phyloP scores from a whole-genome alignment of 2,329 filamentous ascomycete species.

The Pyrenophora seminiperda region DNA sequence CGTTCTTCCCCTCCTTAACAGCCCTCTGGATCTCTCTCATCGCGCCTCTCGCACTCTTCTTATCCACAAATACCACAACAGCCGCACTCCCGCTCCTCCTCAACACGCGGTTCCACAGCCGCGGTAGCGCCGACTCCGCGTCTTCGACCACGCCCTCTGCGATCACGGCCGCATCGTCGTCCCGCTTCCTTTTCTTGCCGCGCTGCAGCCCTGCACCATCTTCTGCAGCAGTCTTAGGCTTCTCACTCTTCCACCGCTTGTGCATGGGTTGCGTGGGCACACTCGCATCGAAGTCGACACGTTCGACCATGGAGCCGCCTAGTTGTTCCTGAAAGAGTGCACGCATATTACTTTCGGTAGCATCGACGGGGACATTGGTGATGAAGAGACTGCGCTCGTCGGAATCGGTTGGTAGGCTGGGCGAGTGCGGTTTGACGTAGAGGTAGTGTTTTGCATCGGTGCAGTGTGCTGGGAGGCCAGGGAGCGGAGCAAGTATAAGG shows the following conservation, averaged over 20 bases:
- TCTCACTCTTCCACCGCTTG: constrained; percentile 49
- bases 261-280: constrained; percentile 52
- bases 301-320: constrained; percentile 77
- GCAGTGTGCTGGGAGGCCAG: constrained; percentile 56
- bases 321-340: constrained; percentile 75
- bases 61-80: constrained; percentile 82
- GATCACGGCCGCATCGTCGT: constrained; percentile 39
- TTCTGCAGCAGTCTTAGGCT: constrained; percentile 38
- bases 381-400: constrained; percentile 81
- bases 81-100: constrained; percentile 78
- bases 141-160: constrained; percentile 57
- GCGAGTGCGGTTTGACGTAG: constrained; percentile 82
- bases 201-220: constrained; percentile 44
- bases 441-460: constrained; percentile 72
- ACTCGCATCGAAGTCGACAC: constrained; percentile 69
- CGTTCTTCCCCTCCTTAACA: constrained; percentile 61
- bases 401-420: constrained; percentile 67
- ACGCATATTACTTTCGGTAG: constrained; percentile 77
- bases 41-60: constrained; percentile 74
- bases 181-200: constrained; percentile 63
- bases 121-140: constrained; percentile 67
- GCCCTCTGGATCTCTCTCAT: constrained; percentile 74
- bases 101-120: constrained; percentile 73
- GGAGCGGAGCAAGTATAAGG: constrained; percentile 58
- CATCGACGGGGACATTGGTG: constrained; percentile 86